A percentile compares a stretch with the other conserved stretches of the same genome.
phyloP scores from a whole-genome alignment of 495 filamentous ascomycete species.

The Trichocladium antarcticum region DNA sequence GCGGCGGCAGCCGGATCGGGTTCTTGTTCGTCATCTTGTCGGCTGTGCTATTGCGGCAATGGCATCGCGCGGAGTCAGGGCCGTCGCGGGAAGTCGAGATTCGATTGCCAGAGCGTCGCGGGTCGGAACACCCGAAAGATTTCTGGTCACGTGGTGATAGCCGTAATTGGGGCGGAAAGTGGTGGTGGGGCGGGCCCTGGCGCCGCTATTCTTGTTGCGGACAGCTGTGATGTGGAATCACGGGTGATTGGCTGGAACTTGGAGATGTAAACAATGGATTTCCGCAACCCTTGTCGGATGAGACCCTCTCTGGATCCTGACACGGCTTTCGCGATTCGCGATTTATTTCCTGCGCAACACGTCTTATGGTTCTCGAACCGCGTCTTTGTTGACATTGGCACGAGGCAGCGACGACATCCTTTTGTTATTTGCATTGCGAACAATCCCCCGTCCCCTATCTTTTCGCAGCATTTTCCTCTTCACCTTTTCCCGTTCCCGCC shows the following conservation, averaged over 20 bases:
- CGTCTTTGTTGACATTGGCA: constrained; percentile 1
- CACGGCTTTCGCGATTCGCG: constrained; percentile 13
- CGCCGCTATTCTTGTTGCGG: neutral
- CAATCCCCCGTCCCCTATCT: neutral
- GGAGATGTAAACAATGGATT: constrained; percentile 24
- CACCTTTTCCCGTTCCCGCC: neutral
- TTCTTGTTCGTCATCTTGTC: constrained; percentile 22
- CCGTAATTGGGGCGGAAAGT: neutral
- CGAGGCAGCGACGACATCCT: neutral
- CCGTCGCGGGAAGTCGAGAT: neutral
- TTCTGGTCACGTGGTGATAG: constrained; percentile 27
- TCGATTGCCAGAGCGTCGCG: neutral
- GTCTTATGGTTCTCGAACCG: neutral
- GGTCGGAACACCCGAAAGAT: constrained; percentile 2
- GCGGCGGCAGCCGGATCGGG: constrained; percentile 75
- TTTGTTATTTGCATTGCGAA: neutral
- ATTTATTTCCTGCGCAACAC: constrained; percentile 8
- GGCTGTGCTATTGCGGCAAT: constrained; percentile 7
- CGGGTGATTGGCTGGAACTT: constrained; percentile 16
- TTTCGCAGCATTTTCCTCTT: neutral
- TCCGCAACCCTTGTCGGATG: neutral
- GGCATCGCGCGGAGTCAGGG: constrained; percentile 11
- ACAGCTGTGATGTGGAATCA: neutral
- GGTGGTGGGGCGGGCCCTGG: neutral
- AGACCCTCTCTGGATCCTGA: neutral